A percentile compares a stretch with the other conserved stretches of the same genome.
These are phyloP conservation scores for Arthroderma sp. DNA, from an alignment of 2,329 filamentous ascomycete species.

Conservation along the genomic window DNA sequence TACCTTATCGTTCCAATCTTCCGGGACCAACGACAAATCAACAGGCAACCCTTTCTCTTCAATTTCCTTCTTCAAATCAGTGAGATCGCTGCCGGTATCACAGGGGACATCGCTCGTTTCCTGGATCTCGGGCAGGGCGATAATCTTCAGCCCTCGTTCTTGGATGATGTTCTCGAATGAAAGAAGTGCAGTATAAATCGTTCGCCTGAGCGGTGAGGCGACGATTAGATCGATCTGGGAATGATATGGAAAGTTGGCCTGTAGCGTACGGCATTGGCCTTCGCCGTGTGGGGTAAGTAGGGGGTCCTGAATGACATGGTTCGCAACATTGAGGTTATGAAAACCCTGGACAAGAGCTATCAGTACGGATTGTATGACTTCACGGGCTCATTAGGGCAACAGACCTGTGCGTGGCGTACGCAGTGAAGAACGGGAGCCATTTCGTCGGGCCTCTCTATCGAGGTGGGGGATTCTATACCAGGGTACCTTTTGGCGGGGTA, in stretches of 20 bases:
- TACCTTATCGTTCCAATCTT: slow-evolving; percentile 62
- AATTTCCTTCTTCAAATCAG: slow-evolving; percentile 50
- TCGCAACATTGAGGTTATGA: slow-evolving; percentile 63
- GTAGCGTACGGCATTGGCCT: slow-evolving; percentile 57
- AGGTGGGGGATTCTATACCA: neutral
- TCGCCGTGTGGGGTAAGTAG: slow-evolving; percentile 63
- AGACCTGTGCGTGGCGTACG: slow-evolving; percentile 38
- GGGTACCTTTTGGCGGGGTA: neutral
- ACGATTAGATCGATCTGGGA: slow-evolving; percentile 56
- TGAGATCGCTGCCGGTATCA: slow-evolving; percentile 55
- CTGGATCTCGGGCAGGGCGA: slow-evolving; percentile 63
- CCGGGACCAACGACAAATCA: slow-evolving; percentile 50
- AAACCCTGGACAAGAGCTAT: slow-evolving; percentile 45
- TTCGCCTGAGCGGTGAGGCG: slow-evolving; percentile 68
- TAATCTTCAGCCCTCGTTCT: slow-evolving; percentile 40
- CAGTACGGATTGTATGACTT: neutral
- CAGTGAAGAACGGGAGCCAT: slow-evolving; percentile 36
- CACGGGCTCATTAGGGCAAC: slow-evolving; percentile 5
- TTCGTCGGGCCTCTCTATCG: neutral
- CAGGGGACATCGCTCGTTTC: slow-evolving; percentile 65
- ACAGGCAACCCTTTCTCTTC: slow-evolving; percentile 42
- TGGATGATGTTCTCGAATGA: slow-evolving; percentile 51
- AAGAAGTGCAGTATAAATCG: slow-evolving; percentile 62
- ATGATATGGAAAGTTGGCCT: slow-evolving; percentile 52
- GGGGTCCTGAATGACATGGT: slow-evolving; percentile 66